These are phyloP conservation scores for Trichoderma asperellum DNA, from an alignment of 2,329 filamentous ascomycete genomes.

Conservation along the genomic window DNA sequence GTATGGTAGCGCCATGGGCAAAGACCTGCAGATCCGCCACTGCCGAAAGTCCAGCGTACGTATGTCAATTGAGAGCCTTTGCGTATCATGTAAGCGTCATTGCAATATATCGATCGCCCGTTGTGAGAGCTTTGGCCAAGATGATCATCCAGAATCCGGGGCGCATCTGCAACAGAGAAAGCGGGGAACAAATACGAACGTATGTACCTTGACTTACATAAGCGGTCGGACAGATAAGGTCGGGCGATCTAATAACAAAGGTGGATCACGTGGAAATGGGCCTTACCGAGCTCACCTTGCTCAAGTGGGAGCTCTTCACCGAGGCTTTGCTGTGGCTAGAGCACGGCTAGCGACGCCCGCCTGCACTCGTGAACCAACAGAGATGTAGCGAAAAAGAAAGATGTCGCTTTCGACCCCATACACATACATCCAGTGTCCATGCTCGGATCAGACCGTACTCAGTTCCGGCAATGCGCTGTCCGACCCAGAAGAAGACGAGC, in stretches of 20 bases:
- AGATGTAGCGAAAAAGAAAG: constrained; percentile 30
- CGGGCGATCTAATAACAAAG: background rate
- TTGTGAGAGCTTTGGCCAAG: constrained; percentile 12
- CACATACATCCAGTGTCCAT: constrained; percentile 70
- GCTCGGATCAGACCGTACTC: constrained; percentile 53
- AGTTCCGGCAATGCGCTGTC: constrained; percentile 41
- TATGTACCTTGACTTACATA: background rate
- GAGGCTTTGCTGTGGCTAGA: background rate
- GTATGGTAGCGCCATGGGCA: background rate
- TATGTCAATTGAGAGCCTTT: constrained; percentile 1
- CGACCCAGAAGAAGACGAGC: constrained; percentile 64
- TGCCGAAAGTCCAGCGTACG: background rate
- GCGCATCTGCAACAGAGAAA: constrained; percentile 21
- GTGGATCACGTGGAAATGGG: constrained; percentile 15
- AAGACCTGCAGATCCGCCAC: constrained; percentile 10
- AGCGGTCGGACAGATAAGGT: background rate
- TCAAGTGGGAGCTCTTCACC: constrained; percentile 6
- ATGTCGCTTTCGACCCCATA: constrained; percentile 63
- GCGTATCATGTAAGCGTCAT: constrained; percentile 27
- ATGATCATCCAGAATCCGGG: constrained; percentile 24
- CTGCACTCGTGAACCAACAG: background rate
- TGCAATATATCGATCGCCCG: constrained; percentile 21
- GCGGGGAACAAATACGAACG: constrained; percentile 17
- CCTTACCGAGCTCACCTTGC: constrained; percentile 23
- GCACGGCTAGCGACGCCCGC: background rate